These are phyloP conservation scores for Erysimum cheiranthoides DNA, from an alignment of 345 rosid genomes.

Conservation along the genomic window DNA sequence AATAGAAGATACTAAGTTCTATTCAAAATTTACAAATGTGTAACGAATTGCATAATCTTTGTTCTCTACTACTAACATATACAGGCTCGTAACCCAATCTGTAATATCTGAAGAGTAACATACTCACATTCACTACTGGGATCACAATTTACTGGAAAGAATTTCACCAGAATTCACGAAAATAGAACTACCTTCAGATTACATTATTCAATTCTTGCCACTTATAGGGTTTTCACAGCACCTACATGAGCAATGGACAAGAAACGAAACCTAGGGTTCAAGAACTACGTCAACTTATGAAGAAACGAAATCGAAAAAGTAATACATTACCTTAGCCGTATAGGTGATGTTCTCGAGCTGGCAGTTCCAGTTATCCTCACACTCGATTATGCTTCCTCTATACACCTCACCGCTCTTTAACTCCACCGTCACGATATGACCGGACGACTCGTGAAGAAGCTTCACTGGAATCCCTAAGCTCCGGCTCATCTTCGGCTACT, in stretches of 20 bases:
- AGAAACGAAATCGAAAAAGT: not conserved
- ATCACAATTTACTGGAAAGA: not conserved
- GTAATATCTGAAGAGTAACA: no score
- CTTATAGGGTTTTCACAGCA: constrained; percentile 24
- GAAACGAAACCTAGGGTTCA: not conserved
- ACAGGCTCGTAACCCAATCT: not conserved
- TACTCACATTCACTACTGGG: not conserved
- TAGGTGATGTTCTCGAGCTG: constrained; percentile 78
- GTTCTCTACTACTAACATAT: not conserved
- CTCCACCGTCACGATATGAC: constrained; percentile 73
- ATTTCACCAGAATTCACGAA: not conserved
- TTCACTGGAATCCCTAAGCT: constrained; percentile 83
- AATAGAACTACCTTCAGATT: not conserved
- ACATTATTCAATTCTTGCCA: not conserved
- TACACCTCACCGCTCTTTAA: constrained; percentile 81
- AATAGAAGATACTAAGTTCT: not conserved
- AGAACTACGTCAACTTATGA: not conserved
- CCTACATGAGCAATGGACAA: not conserved
- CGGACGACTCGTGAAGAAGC: constrained; percentile 74
- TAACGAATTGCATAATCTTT: not conserved
- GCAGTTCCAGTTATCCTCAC: constrained; percentile 89
- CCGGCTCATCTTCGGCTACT: constrained; percentile 57
- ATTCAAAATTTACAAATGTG: not conserved
- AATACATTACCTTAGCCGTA: constrained; percentile 61
- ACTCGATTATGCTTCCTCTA: constrained; percentile 78